Conservation (phyloP, 208 protist genomes). For the Naegleria fowleri region DNA sequence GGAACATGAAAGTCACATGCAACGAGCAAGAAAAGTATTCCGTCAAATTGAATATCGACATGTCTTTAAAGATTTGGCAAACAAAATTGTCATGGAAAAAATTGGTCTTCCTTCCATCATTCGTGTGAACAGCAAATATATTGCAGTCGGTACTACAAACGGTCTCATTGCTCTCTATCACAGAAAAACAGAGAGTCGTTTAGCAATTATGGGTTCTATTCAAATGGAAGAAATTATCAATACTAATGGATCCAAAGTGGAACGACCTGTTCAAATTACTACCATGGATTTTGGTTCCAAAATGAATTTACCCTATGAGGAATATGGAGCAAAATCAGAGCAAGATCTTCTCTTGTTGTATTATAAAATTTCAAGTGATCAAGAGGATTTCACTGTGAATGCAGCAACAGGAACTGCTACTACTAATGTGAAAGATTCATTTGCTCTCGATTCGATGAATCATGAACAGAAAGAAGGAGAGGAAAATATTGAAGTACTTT, state of each 20-base stretch:
- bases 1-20: background rate
- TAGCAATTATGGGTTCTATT: background rate
- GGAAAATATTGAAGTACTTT: background rate
- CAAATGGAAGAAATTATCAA: background rate
- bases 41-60: background rate
- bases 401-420: background rate
- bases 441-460: background rate
- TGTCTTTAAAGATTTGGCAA: background rate
- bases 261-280: background rate
- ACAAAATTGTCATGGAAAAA: background rate
- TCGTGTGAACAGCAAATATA: background rate
- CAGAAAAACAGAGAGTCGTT: background rate
- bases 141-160: conserved; percentile 1
- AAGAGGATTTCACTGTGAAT: background rate
- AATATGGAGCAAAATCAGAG: background rate
- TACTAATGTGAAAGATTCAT: background rate
- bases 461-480: background rate
- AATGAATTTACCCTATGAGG: background rate
- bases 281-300: background rate
- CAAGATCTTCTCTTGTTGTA: background rate
- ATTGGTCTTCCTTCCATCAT: background rate
- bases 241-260: background rate
- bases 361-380: background rate
- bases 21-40: background rate
- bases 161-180: background rate